Evolutionary conservation across 2,329 filamentous ascomycete genomes (phyloP), one percentile per base, ranked within the genome.

Genomic region (Cercospora nicotianae): DNA sequence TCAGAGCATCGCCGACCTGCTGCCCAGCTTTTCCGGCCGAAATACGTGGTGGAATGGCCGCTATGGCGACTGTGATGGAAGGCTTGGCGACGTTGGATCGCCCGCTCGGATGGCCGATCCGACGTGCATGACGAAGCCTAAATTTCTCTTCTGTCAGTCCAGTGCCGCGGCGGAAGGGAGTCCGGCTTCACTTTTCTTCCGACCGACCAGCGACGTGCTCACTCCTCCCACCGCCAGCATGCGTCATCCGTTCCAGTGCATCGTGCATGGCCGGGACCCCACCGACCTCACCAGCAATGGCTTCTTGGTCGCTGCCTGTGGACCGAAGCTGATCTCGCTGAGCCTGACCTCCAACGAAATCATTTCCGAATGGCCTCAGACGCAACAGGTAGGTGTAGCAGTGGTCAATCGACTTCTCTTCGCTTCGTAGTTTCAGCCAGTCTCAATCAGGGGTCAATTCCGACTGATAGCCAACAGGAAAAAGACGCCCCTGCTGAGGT

Each of bases 241-340:
- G 77, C 72, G 73, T 65, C 78, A 79, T 68, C 81, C 82, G 8
- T 83, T 79, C 67, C 81, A 83, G 71, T 80, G 79, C 68, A 70
- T 83, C 53, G 73, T 60, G 68, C 74, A 57, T 73, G 74, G 70
- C n/a, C 51, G 48, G 42, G 60, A 55, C n/a, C 61, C 45, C 42
- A 60, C 48, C 31, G 71, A 70, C 30, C 30, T 48, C n/a, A 48
- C 64, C 48, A 63, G 66, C 62, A 70, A 75, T 13, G 78, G 84
- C 72, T 79, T 91, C 20, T 79, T 97, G 18, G 85, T 96, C 73
- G 91, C 90, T 42, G 91, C 92, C 28, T 89, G 89, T 69, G 92
- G 92, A 13, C 86, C 89, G 59, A 87, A 85, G 73, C 87, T 97
- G 64, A 86, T 92, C 75, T 87, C 88, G 2, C 90, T 92, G 77